Conservation (phyloP, 192 early-diverging fungal species). For the Backusella luteola region DNA sequence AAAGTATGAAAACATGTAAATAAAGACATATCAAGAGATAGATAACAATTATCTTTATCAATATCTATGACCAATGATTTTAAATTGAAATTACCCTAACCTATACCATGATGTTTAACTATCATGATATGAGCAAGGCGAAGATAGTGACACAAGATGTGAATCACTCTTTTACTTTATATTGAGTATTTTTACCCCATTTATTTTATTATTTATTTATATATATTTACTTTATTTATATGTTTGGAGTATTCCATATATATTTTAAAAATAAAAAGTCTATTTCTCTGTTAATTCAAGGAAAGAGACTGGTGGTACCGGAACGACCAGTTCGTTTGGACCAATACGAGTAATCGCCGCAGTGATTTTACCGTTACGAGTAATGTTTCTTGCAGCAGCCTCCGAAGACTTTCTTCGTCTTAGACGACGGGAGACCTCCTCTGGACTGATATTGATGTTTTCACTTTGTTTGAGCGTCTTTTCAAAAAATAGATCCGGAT, state of each 20-base stretch:
- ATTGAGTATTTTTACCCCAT: not conserved
- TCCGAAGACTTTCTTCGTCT: slow-evolving; percentile 10
- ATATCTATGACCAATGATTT: too few relatives aligned
- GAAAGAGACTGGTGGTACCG: not conserved
- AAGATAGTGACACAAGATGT: not conserved
- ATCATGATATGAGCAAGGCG: not conserved
- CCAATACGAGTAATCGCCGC: slow-evolving; percentile 29
- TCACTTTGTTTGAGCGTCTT: slow-evolving; percentile 7
- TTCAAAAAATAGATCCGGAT: slow-evolving; percentile 38
- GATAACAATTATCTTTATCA: too few relatives aligned
- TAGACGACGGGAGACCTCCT: slow-evolving; percentile 8
- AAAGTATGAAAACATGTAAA: too few relatives aligned
- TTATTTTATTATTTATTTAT: not conserved
- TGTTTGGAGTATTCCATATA: not conserved
- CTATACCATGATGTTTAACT: too few relatives aligned
- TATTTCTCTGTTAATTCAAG: not conserved
- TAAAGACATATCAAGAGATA: too few relatives aligned
- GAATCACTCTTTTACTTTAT: not conserved
- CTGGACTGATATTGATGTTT: not conserved
- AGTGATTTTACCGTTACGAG: slow-evolving; percentile 22
- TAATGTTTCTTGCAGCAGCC: slow-evolving; percentile 26
- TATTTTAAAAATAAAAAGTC: not conserved
- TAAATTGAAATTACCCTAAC: too few relatives aligned
- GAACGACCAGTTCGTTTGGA: slow-evolving; percentile 8
- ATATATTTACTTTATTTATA: not conserved